phyloP scores from a whole-genome alignment of 108 stramenopile genomes.

The Cyclostephanos tholiformis region DNA sequence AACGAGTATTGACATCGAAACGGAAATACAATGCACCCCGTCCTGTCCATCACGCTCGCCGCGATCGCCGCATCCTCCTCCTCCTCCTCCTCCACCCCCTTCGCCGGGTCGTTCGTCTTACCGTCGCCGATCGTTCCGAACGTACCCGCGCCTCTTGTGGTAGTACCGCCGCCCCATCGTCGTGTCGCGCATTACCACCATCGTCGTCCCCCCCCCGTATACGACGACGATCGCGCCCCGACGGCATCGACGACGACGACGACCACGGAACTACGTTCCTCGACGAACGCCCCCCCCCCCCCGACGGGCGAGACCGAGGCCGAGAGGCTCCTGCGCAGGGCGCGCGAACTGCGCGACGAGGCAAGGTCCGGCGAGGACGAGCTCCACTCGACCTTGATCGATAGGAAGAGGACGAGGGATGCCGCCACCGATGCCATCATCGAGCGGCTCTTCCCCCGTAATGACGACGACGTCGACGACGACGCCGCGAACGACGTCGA shows the following conservation, averaged over 20 bases:
- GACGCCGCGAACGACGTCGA: conserved; percentile 9
- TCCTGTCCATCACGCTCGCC: neutral
- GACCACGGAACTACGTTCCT: conserved; percentile 14
- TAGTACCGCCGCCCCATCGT: too few species aligned
- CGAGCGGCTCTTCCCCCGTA: conserved; percentile 41
- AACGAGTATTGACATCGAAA: too few species aligned
- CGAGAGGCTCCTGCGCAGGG: conserved; percentile 43
- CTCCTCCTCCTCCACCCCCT: neutral
- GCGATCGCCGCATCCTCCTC: neutral
- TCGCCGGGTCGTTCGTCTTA: neutral
- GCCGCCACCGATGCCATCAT: conserved; percentile 46
- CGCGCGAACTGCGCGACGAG: conserved; percentile 42
- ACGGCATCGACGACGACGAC: neutral
- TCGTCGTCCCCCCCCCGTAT: too few species aligned
- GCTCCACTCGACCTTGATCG: conserved; percentile 44
- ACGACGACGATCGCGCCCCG: neutral
- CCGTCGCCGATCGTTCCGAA: neutral
- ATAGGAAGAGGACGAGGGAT: conserved; percentile 45
- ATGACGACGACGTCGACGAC: conserved; percentile 4
- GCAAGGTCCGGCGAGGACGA: conserved; percentile 39
- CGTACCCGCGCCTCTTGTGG: too few species aligned
- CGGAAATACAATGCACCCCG: neutral
- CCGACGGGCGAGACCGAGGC: conserved; percentile 56
- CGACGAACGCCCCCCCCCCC: conserved; percentile 19
- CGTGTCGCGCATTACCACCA: too few species aligned